Percentiles rank a stretch among this genome's conserved stretches.
Conservation (phyloP, 352 stramenopile species). For the Phytophthora crassamura region DNA sequence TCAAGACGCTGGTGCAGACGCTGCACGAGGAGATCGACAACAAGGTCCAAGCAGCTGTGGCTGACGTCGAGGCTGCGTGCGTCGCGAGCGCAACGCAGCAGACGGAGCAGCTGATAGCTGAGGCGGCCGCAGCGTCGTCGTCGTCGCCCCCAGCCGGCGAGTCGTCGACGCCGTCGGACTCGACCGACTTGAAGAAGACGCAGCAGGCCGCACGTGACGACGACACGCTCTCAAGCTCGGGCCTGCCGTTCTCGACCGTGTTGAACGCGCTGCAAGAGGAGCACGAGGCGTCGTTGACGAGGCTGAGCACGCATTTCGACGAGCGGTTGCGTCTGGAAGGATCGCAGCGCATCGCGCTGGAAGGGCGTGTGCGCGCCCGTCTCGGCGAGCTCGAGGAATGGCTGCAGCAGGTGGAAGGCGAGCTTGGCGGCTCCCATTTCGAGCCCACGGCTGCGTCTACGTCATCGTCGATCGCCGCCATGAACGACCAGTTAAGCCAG, state of each 20-base stretch:
- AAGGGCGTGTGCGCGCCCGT: conserved; percentile 60
- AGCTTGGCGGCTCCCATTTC: conserved; percentile 58
- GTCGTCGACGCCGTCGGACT: conserved; percentile 21
- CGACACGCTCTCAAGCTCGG: conserved; percentile 15
- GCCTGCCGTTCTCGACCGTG: conserved; percentile 56
- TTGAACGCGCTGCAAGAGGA: conserved; percentile 66
- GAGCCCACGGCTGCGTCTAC: conserved; percentile 16
- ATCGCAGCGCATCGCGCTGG: conserved; percentile 66
- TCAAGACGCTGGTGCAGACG: conserved; percentile 78
- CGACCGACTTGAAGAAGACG: conserved; percentile 17
- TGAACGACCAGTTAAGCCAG: conserved; percentile 29
- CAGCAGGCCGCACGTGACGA: conserved; percentile 10
- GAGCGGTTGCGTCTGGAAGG: conserved; percentile 67
- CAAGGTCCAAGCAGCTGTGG: conserved; percentile 49
- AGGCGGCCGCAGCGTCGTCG: conserved; percentile 9
- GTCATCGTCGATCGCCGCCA: conserved; percentile 22
- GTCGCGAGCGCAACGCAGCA: conserved; percentile 21
- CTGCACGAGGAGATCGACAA: conserved; percentile 74
- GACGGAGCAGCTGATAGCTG: conserved; percentile 23
- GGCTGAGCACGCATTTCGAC: conserved; percentile 75
- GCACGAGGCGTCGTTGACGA: conserved; percentile 71
- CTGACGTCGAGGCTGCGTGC: conserved; percentile 27
- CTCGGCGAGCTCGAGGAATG: conserved; percentile 79
- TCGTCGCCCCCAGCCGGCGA: conserved; percentile 24
- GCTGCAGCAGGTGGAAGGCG: conserved; percentile 81